These are phyloP conservation scores for Ustilago trichophora DNA, from an alignment of 1,284 basidiomycete genomes.

Conservation along the genomic window DNA sequence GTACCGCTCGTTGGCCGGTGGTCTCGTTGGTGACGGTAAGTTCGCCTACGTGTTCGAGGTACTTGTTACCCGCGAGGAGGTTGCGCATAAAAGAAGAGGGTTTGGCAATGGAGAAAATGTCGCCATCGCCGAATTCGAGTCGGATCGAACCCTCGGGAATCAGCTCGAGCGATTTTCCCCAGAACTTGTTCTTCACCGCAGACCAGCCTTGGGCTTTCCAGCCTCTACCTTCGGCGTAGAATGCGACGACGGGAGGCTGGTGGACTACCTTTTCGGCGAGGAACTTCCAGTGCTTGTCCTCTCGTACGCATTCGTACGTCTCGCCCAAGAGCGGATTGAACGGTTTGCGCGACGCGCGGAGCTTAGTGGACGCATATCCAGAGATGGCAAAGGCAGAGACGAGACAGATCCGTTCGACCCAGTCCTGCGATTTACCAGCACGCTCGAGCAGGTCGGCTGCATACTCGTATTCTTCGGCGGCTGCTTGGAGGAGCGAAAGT, in stretches of 20 bases:
- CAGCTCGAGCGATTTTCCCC: conserved; percentile 65
- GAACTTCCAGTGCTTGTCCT: conserved; percentile 59
- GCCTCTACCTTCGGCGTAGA: conserved; percentile 61
- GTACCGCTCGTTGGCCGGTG: conserved; percentile 49
- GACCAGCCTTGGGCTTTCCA: conserved; percentile 59
- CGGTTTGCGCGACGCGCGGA: conserved; percentile 63
- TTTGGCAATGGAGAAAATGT: conserved; percentile 57
- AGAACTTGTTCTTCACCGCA: conserved; percentile 66
- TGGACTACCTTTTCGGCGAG: conserved; percentile 66
- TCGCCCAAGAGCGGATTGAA: conserved; percentile 66
- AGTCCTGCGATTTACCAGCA: conserved; percentile 54
- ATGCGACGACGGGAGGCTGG: conserved; percentile 62
- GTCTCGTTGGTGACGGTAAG: conserved; percentile 57
- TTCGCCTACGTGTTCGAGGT: conserved; percentile 66
- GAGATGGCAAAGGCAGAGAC: conserved; percentile 63
- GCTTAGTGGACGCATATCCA: conserved; percentile 62
- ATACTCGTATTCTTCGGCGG: conserved; percentile 66
- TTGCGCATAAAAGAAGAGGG: conserved; percentile 65
- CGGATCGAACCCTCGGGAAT: conserved; percentile 58
- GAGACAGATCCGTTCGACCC: conserved; percentile 58
- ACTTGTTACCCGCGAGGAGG: conserved; percentile 65
- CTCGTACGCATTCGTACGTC: conserved; percentile 64
- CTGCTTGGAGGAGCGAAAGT: conserved; percentile 62
- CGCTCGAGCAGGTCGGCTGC: conserved; percentile 62
- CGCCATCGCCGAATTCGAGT: conserved; percentile 62